Base-by-base conservation (phyloP, 345 rosid genomes). In the Murraya paniculata region DNA sequence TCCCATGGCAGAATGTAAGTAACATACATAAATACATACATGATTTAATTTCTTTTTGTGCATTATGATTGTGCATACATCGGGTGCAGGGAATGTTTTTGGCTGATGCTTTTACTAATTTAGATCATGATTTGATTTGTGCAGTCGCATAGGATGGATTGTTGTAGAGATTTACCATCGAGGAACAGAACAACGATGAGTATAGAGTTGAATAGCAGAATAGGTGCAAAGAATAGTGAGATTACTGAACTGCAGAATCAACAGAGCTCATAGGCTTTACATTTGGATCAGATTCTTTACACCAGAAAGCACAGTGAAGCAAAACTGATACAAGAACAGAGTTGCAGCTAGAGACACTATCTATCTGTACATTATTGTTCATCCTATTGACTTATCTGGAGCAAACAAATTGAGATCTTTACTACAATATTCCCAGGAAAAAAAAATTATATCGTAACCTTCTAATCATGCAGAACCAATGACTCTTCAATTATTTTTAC, bases 71-170 rank as follows among this genome's bases (percentile, higher is more conserved):
- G 62, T 9, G 9, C 28, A 58, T 58, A n/a, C 9, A 58, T 25
- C 13, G 0, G 62, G 62, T n/a, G 62, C 24, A 58, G 14, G 62
- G 62, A 58, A 58, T 13, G n/a, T 22, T 24, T 58, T 58, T 11
- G 50, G 16, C 25, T 50, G 55, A 75, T 25, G 38, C 61, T 31
- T 41, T 57, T 45, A 11, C 65, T 70, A 60, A 73, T 16, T 53
- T 11, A 33, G 41, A 41, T 56, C 57, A 50, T 64, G 58, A 28
- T 53, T 38, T 25, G 28, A 73, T 27, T 74, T 79, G 76, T 81
- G 85, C 91, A 92, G 96, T 86, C 96, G 58, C 92, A 93, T 1
- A 92, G 94, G 71, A 91, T 94, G 76, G 95, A 95, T 69, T 93
- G 95, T 61, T 93, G 97, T 85, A 88, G 93, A 84, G 83, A 93